These are phyloP conservation scores for Kingdonia uniflora DNA, from an alignment of 164 flowering plant genomes.

Conservation along the genomic window DNA sequence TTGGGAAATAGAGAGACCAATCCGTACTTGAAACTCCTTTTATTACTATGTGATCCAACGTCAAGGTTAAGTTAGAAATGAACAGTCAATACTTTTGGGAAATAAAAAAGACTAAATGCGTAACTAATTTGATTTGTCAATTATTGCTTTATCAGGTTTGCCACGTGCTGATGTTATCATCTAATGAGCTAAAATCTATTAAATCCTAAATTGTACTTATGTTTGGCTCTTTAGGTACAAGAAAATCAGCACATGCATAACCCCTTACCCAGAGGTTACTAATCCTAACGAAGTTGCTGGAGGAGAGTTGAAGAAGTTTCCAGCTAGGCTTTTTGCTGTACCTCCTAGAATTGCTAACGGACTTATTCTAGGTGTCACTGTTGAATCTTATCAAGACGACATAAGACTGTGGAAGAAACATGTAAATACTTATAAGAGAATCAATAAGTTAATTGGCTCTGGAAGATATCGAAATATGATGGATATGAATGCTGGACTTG, in stretches of 20 bases:
- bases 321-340: conserved; percentile 58
- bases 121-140: not conserved
- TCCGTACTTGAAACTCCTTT: too few relatives aligned
- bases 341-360: conserved; percentile 69
- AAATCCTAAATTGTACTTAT: not conserved
- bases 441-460: conserved; percentile 47
- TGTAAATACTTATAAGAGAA: conserved; percentile 55
- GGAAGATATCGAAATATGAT: conserved; percentile 67
- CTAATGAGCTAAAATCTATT: not conserved
- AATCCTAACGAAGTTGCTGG: conserved; percentile 55
- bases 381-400: conserved; percentile 54
- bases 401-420: conserved; percentile 68
- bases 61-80: too few relatives aligned
- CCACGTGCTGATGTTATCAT: not conserved
- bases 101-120: too few relatives aligned
- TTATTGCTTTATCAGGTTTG: not conserved
- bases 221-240: conserved; percentile 43
- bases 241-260: conserved; percentile 56
- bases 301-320: conserved; percentile 70
- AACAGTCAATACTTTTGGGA: too few relatives aligned
- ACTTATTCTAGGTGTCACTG: conserved; percentile 47
- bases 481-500: conserved; percentile 94
- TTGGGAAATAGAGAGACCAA: too few relatives aligned
- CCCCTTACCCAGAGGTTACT: conserved; percentile 53
- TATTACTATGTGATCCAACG: too few relatives aligned